A percentile compares a stretch with the other conserved stretches of the same genome.
phyloP scores from a whole-genome alignment of 176 grass and related monocot species.

The Carex parvula region DNA sequence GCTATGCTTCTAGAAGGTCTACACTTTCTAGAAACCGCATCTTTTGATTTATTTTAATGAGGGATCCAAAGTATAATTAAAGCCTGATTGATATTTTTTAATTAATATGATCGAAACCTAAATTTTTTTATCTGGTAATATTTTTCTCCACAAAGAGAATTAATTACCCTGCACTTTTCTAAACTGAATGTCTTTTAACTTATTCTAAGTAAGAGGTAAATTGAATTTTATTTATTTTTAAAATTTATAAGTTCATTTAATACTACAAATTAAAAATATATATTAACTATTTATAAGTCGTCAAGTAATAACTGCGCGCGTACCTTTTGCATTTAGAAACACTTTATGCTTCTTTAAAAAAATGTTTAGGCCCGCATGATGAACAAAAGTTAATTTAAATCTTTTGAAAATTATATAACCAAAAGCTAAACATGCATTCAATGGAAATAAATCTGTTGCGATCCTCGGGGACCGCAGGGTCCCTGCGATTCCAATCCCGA shows the following conservation, averaged over 20 bases:
- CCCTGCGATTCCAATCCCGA: too few relatives aligned
- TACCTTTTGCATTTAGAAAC: too few relatives aligned
- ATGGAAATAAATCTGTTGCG: too few relatives aligned
- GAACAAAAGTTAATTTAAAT: too few relatives aligned
- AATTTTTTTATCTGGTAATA: background rate
- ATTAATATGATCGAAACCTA: background rate
- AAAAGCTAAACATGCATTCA: too few relatives aligned
- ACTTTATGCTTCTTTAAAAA: too few relatives aligned
- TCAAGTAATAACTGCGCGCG: background rate
- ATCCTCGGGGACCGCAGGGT: too few relatives aligned
- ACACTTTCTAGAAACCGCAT: background rate
- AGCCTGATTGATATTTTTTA: background rate
- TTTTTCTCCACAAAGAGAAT: background rate
- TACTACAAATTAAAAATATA: background rate
- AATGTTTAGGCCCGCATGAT: too few relatives aligned
- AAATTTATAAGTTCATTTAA: background rate
- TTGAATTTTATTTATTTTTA: background rate
- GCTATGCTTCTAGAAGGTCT: constrained; percentile 3
- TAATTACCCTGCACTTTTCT: background rate
- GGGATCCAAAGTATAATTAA: background rate
- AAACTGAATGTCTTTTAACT: background rate
- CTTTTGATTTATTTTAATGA: background rate
- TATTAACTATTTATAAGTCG: background rate
- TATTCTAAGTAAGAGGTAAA: background rate
- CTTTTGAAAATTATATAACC: too few relatives aligned